Evolutionary conservation across 805 yeast species (phyloP).

Genomic region (Metschnikowia lochheadii): DNA sequence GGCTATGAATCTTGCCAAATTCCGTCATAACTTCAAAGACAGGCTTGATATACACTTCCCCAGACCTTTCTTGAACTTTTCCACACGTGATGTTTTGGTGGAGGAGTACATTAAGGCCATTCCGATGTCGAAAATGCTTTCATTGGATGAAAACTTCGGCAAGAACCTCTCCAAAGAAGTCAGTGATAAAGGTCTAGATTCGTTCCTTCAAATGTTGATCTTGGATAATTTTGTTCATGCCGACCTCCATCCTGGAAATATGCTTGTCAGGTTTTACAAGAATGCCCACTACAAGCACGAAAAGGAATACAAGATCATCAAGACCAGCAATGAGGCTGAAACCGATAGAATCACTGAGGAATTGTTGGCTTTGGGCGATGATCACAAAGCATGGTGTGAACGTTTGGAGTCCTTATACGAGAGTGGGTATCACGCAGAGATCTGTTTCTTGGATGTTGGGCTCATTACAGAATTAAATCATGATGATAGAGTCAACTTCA

Average conservation of each 20-base stretch:
- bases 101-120: constrained; percentile 85
- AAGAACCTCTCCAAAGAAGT: constrained; percentile 57
- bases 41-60: constrained; percentile 73
- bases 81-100: constrained; percentile 70
- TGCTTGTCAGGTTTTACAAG: constrained; percentile 68
- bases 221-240: constrained; percentile 94
- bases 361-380: constrained; percentile 32
- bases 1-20: constrained; percentile 70
- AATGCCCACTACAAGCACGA: constrained; percentile 41
- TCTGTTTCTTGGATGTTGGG: constrained; percentile 91
- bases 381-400: constrained; percentile 41
- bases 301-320: constrained; percentile 39
- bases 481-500: constrained; percentile 73
- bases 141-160: constrained; percentile 43
- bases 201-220: constrained; percentile 89
- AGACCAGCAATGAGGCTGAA: constrained; percentile 43
- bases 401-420: constrained; percentile 44
- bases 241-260: constrained; percentile 95
- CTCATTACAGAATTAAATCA: constrained; percentile 85
- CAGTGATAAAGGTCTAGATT: constrained; percentile 81
- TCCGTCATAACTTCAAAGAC: constrained; percentile 62
- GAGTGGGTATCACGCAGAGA: constrained; percentile 72
- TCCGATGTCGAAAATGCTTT: constrained; percentile 69
- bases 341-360: constrained; percentile 43
- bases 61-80: constrained; percentile 58